Evolutionary conservation across 208 protist genomes (phyloP).

Genomic region (Histomonas meleagridis): DNA sequence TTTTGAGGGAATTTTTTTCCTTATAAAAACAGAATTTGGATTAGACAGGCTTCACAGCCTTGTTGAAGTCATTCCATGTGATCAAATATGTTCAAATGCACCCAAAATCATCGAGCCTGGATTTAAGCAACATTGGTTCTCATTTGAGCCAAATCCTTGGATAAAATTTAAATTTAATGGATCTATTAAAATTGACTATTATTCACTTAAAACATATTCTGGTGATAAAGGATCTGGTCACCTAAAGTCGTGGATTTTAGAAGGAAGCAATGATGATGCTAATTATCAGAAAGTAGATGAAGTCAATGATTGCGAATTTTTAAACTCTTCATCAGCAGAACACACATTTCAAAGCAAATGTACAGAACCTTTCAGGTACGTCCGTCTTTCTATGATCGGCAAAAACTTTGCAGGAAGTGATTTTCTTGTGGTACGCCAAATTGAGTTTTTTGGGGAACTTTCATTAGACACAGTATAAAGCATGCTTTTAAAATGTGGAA

Average conservation of each 20-base stretch:
- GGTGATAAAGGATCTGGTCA: not conserved
- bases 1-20: no score
- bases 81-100: not conserved
- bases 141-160: not conserved
- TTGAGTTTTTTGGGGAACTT: not conserved
- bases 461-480: no score
- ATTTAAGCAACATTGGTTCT: not conserved
- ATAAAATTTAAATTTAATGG: not conserved
- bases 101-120: not conserved
- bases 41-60: no score
- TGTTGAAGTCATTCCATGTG: not conserved
- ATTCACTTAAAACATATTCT: slow-evolving; percentile 10
- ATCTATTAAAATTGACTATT: not conserved
- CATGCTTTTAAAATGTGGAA: no score
- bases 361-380: not conserved
- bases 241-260: not conserved
- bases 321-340: not conserved
- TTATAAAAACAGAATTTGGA: no score
- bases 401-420: not conserved
- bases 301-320: not conserved
- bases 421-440: not conserved
- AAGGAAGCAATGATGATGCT: not conserved
- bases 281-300: not conserved
- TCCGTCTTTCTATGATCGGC: not conserved
- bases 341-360: not conserved